Conservation (phyloP, 768 basidiomycete genomes). For the Lactifluus hygrophoroides region DNA sequence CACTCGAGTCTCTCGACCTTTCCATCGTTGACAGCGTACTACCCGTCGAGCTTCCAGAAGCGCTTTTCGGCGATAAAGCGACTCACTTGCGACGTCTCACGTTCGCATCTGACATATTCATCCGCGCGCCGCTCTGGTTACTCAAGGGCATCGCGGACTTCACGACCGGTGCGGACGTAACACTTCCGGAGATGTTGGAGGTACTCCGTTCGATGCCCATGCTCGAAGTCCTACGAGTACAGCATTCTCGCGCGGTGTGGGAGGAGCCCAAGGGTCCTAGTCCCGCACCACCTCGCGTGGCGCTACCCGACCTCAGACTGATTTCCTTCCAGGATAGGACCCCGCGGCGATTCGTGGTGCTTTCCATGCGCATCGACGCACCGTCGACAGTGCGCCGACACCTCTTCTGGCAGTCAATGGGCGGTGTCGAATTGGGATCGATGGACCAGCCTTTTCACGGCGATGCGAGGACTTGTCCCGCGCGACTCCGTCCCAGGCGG, state of each 20-base stretch:
- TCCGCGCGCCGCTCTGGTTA: slow-evolving; percentile 11
- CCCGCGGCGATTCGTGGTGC: slow-evolving; percentile 9
- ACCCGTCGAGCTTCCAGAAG: not conserved
- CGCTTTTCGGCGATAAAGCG: slow-evolving; percentile 9
- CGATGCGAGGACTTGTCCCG: slow-evolving; percentile 1
- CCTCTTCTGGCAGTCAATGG: slow-evolving; percentile 14
- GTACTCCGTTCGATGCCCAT: slow-evolving; percentile 5
- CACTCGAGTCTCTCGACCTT: not conserved
- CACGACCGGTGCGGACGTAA: slow-evolving; percentile 6
- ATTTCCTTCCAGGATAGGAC: slow-evolving; percentile 13
- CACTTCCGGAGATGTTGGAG: not conserved
- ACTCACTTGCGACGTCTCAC: slow-evolving; percentile 5
- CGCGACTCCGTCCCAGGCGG: no score
- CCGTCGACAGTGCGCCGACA: slow-evolving; percentile 7
- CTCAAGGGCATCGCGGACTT: slow-evolving; percentile 2
- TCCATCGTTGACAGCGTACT: slow-evolving; percentile 5
- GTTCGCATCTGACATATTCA: slow-evolving; percentile 2
- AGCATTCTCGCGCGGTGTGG: slow-evolving; percentile 15
- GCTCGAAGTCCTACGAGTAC: slow-evolving; percentile 4
- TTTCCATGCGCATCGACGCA: slow-evolving; percentile 2
- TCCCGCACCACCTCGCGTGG: not conserved
- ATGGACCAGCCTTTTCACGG: not conserved
- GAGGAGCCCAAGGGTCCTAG: not conserved
- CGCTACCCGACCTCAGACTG: slow-evolving; percentile 1
- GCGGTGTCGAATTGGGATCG: slow-evolving; percentile 11